These are phyloP conservation scores for Stachybotrys chartarum DNA, from an alignment of 2,329 filamentous ascomycete species.

Conservation along the genomic window DNA sequence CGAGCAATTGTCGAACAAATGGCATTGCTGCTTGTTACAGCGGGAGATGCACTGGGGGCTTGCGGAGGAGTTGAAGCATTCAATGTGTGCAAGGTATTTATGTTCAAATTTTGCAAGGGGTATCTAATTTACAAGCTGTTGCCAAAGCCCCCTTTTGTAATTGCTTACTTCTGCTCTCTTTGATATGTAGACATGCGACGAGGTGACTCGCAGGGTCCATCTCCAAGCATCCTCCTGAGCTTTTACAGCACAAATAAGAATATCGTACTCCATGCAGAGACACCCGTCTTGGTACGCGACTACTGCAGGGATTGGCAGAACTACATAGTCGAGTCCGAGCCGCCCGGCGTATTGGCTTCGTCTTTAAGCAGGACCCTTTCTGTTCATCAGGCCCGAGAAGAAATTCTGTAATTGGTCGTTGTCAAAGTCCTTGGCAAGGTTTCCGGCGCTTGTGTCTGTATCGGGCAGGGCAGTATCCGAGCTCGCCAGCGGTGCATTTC, in stretches of 20 bases:
- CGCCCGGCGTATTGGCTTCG: neutral
- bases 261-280: too few species aligned
- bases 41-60: too few species aligned
- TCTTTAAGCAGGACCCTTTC: constrained; percentile 22
- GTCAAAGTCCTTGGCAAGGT: constrained; percentile 37
- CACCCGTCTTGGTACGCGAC: neutral
- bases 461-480: constrained; percentile 37
- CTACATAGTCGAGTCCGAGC: neutral
- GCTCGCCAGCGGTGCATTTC: constrained; percentile 35
- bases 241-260: too few species aligned
- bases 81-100: neutral
- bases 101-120: constrained; percentile 10
- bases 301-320: neutral
- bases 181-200: neutral
- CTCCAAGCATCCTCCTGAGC: too few species aligned
- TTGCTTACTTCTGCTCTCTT: neutral
- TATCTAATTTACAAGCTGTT: neutral
- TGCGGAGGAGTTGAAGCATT: too few species aligned
- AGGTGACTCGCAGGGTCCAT: too few species aligned
- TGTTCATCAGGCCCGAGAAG: constrained; percentile 53
- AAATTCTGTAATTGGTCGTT: constrained; percentile 53
- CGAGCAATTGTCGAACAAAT: too few species aligned
- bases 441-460: constrained; percentile 29
- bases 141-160: neutral
- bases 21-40: too few species aligned